Evolutionary conservation across 345 rosid genomes (phyloP), one percentile per base, ranked within the genome.

Genomic region (Euphorbia peplus): DNA sequence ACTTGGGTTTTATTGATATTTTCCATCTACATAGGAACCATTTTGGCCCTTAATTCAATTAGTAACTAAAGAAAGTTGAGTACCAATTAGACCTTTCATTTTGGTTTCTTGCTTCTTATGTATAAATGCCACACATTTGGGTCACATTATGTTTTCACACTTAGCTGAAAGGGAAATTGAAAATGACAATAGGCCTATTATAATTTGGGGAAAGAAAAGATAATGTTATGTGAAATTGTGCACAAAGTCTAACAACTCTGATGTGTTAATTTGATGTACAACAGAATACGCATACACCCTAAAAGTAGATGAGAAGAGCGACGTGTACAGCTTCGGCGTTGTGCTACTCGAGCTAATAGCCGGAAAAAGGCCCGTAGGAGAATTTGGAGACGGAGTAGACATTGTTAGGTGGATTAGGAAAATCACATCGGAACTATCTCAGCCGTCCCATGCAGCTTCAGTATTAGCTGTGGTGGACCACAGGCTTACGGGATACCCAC

Each of bases 331-430:
- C 59, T 90, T 90, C 15, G 97, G 98, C 0, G 98, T 93, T 0
- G 90, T 93, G 53, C 71, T 93, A 58, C 67, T 93, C 76, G 98
- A 93, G 83, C 80, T 93, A 37, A 80, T 93, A 64, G 81, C 93
- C 0, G 98, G 98, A 22, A 81, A 87, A 59, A 88, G 73, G 84
- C 97, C 98, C 0, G 96, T 93, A 29, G 97, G 98, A 32, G 96
- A 87, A 47, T 90, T 93, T 62, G 98, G 93, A n/a, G 98, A 93
- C 11, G 97, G 97, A 14, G 96, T 90, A 69, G 97, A 93, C 80
- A 93, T 93, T 28, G 98, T 93, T 51, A 75, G 90, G 75, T 93
- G 98, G 98, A 93, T 93, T 25, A 80, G 81, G 83, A 86, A 84
- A 74, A 89, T 88, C 12, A 69, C 75, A 15, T 80, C 81, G 3